Base-by-base conservation (phyloP, 2,329 filamentous ascomycete species). In the Hymenoscyphus albidus region DNA sequence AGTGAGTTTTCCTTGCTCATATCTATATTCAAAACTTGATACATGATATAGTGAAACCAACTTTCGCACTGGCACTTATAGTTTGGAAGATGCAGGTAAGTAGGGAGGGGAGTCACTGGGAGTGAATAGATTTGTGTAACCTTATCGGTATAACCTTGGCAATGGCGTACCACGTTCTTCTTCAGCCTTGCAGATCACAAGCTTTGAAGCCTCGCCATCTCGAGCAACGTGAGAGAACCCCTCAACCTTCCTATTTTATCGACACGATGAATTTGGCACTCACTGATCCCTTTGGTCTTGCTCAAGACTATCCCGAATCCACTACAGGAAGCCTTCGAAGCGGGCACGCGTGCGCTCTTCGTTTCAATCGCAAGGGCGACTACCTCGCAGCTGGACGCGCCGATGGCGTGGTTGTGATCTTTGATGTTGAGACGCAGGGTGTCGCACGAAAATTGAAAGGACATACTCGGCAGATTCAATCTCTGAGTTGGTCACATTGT, bases 361-460 rank as follows among this genome's bases (percentile, higher is more conserved):
- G 94, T 70, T 99, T 99, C 83, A 97, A 94, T 75, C 91, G 93
- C 75, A 91, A 89, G 75, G 95, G 95, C 77, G 94, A 99, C 78
- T 93, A 95, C 72, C 88, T 99, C 68, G 95, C 95, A 56, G 96
- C 93, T 38, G 95, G 95, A 69, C 89, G 95, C 75, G 91, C 93
- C 67, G 95, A 99, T 79, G 95, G 95, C 70, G 95, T 92, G 5
- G 90, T 99, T 51, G 92, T 96, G 63, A 90, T 99, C 58, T 99
- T 96, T 84, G 95, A 99, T 75, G 87, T 98, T 59, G 96, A 99
- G 78, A 99, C 96, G 10, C 96, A 96, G 83, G 94, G 95, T 44
- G 92, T 98, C 4, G 95, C 95, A 65, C 89, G 93, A 74, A 99
- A 98, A 79, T 82, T 99, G 68, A 88, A 92, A 69, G 95, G 94